Evolutionary conservation across 106 monocot genomes (phyloP), one percentile per base, ranked within the genome.

Genomic region (Dactylorhiza incarnata): DNA sequence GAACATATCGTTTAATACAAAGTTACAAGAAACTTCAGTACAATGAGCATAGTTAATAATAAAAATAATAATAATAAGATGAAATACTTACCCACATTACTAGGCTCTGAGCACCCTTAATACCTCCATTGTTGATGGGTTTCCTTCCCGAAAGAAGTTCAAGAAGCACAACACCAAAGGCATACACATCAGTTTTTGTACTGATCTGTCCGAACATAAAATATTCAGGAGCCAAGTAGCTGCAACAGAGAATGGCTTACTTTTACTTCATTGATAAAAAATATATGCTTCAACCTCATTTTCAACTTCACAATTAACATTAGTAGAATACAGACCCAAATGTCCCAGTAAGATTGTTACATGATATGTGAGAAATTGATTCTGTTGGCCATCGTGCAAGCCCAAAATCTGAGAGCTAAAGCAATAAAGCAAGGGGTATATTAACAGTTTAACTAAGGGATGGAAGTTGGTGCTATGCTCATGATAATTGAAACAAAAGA

Each of bases 201-300:
- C 85, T 87, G n/a, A 96, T 86, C 71, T 88, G 90, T 52, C 95
- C 95, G 73, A 84, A 89, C 81, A 89, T 89, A 71, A 96, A 89
- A 74, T 85, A 93, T 75, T 96, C 95, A 52, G 95, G 95, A 75
- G 95, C 95, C 83, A 96, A 76, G 52, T 96, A 96, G 82, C 95
- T 96, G 88, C 54, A 67, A 78, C 22, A 22, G 52, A 23, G 9
- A 48, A 44, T 12, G 16, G 48, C 19, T 45, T 48, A 4, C 5
- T 75, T 63, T 53, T 9, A 61, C 12, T 37, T 37, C 37, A 47
- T 2, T 4, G 37, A 53, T 9, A 13, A 10, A 72, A 5, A 1
- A 65, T 59, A 70, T 49, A 16, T 23, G 10, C 44, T 51, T 37
- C 0, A 2, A 37, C 37, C 37, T 37, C 37, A 37, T 37, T 37